phyloP scores from a whole-genome alignment of 2,329 filamentous ascomycete species.

The Sclerotinia borealis region DNA sequence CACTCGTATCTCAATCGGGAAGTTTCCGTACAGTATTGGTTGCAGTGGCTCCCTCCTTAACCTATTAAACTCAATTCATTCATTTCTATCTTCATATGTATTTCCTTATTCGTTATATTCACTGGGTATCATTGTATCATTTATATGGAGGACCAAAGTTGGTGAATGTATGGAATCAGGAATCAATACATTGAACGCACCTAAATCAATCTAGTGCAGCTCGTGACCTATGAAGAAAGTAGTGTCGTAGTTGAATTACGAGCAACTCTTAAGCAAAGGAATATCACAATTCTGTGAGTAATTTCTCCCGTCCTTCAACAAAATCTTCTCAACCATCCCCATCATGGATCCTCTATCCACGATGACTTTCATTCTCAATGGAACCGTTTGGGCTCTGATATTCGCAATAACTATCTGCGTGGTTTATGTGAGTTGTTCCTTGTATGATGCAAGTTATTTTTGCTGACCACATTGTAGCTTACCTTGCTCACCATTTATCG shows the following conservation, averaged over 20 bases:
- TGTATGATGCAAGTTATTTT: not conserved
- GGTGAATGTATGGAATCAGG: not conserved
- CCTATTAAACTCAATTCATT: not conserved
- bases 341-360: not conserved
- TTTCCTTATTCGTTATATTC: not conserved
- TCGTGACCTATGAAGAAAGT: not conserved
- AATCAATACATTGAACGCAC: not conserved
- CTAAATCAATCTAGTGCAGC: not conserved
- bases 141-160: not conserved
- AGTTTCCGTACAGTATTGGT: not conserved
- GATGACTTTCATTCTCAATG: not conserved
- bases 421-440: constrained; percentile 9
- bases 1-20: not conserved
- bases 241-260: not conserved
- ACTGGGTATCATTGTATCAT: not conserved
- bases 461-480: constrained; percentile 5
- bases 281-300: not conserved
- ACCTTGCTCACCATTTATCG: constrained; percentile 36
- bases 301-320: not conserved
- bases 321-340: not conserved
- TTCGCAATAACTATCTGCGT: not conserved
- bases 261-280: not conserved
- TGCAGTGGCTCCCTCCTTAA: not conserved
- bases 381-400: not conserved
- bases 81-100: not conserved